Conservation (phyloP, 2,329 filamentous ascomycete genomes). For the Neofusicoccum ribis region DNA sequence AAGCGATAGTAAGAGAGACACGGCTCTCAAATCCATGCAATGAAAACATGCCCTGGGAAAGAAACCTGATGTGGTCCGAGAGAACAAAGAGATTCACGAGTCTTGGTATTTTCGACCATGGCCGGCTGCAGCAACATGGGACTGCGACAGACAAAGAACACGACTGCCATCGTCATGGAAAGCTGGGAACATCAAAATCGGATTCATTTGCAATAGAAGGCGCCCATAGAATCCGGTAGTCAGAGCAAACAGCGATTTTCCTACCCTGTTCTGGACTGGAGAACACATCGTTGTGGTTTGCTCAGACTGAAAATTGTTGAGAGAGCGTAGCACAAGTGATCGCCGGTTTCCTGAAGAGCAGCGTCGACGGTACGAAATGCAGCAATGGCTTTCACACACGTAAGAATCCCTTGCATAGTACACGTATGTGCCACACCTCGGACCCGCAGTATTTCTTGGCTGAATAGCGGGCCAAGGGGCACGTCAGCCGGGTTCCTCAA, state of each 20-base stretch:
- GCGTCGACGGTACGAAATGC: too few relatives aligned
- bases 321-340: too few relatives aligned
- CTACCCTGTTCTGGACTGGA: too few relatives aligned
- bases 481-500: not conserved
- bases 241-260: too few relatives aligned
- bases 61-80: not conserved
- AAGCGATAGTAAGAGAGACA: not conserved
- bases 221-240: too few relatives aligned
- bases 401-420: too few relatives aligned
- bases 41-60: not conserved
- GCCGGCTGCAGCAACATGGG: slow-evolving; percentile 8
- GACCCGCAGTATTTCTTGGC: not conserved
- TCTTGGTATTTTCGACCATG: not conserved
- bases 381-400: too few relatives aligned
- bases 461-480: not conserved
- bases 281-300: too few relatives aligned
- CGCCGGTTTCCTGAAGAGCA: too few relatives aligned
- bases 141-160: not conserved
- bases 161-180: too few relatives aligned
- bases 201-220: too few relatives aligned
- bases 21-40: not conserved
- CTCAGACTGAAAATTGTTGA: too few relatives aligned
- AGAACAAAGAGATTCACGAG: not conserved
- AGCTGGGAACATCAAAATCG: not conserved
- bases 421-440: not conserved